Base-by-base conservation (phyloP, 331 rosid genomes). In the Rhamnella rubrinervis region DNA sequence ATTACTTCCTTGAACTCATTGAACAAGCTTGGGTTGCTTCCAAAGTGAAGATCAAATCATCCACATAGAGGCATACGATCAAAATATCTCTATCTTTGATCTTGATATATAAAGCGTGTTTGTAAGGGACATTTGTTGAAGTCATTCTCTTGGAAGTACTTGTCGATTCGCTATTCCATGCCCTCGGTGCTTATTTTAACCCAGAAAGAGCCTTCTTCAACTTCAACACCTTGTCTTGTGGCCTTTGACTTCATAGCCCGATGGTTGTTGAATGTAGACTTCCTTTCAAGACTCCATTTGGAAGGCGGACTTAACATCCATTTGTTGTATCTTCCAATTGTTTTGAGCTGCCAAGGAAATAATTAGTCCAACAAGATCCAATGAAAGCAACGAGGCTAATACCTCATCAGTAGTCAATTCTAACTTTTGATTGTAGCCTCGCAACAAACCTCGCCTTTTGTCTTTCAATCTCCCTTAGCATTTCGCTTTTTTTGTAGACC, bases 271-370 rank as follows among this genome's bases (percentile, higher is more conserved):
- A 1, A 58, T 55, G 1, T 73, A 57, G 3, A 74, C 49, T 18
- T 58, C 61, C 6, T 58, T n/a, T 69, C 46, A 15, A 69, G n/a
- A 8, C 8, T 16, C 46, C 7, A 58, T 41, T 69, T 4, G 25
- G 26, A 18, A 57, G 4, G 50, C 67, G n/a, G 21, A 66, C 15
- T 74, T 65, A 23, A 56, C 71, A 65, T 65, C 41, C 41, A 39
- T 39, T 39, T 39, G 41, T 1, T 39, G 55, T 50, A 17, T 13
- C 18, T 11, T 50, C n/a, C 15, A 17, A 1, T 13, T 13, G 16
- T 50, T 4, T 17, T 17, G 2, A 2, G 63, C 41, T 12, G 63
- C 56, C n/a, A 53, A 49, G 16, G 19, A 60, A 21, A 65, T 23
- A 0, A 17, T 1, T 1, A 50, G 4, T 16, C 58, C 18, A 3